A percentile compares a stretch with the other conserved stretches of the same genome.
Evolutionary conservation across 2,329 filamentous ascomycete genomes (phyloP).

Genomic region (Botryotinia calthae): DNA sequence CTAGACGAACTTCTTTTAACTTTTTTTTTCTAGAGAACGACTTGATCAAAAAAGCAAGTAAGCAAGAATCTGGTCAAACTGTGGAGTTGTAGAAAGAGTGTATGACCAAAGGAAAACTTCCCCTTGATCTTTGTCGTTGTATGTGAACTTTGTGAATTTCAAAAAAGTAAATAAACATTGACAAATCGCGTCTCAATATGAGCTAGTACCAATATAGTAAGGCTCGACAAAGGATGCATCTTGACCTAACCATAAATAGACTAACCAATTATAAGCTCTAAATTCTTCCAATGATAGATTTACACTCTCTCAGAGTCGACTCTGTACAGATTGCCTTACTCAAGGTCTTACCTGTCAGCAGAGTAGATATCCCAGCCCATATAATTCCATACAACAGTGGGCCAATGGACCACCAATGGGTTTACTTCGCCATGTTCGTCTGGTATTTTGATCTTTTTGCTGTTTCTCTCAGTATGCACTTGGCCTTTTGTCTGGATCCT

Average conservation of each 20-base stretch:
- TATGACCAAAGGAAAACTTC: slow-evolving; percentile 6
- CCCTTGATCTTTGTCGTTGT: background rate
- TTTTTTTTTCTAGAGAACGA: background rate
- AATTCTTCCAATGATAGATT: background rate
- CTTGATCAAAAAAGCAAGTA: background rate
- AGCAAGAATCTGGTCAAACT: background rate
- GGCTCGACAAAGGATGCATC: background rate
- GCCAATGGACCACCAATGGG: background rate
- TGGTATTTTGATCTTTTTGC: slow-evolving; percentile 2
- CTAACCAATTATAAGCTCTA: background rate
- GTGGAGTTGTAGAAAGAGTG: slow-evolving; percentile 13
- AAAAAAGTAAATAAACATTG: slow-evolving; percentile 17
- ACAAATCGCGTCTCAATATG: background rate
- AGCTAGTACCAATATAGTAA: slow-evolving; percentile 5
- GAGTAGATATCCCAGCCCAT: background rate
- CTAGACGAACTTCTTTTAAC: background rate
- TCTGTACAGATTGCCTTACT: background rate
- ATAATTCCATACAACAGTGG: background rate
- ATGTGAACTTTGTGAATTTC: background rate
- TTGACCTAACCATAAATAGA: background rate
- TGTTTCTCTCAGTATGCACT: slow-evolving; percentile 8
- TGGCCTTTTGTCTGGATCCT: background rate
- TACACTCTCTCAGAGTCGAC: background rate
- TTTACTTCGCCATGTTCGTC: slow-evolving; percentile 12
- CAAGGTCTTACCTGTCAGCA: background rate